Evolutionary conservation across 305 asterid species (phyloP), one percentile per base, ranked within the genome.

Genomic region (Fraxinus dipetala): DNA sequence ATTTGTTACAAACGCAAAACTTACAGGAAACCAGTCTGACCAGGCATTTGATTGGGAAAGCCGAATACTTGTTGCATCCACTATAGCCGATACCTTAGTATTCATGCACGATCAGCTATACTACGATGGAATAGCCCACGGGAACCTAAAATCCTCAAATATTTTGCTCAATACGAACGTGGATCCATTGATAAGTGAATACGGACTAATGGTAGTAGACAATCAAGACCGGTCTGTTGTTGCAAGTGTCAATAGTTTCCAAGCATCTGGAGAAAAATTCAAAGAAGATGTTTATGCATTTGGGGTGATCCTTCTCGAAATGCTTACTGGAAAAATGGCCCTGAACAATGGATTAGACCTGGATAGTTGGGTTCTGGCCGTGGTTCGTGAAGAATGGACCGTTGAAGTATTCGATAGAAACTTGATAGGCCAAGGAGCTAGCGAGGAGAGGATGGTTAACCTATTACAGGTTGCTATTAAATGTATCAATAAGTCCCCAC

Each of bases 141-240:
- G 98, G 4, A 92, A 89, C 91, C 88, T 94, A 1, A 94, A 93
- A 78, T 93, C 97, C 72, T 92, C 98, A 22, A 93, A 94, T 90
- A 88, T 94, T n/a, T 75, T 94, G 28, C 85, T 93, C 20, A 90
- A 84, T 85, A 74, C 75, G 3, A 86, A 89, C 82, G 89, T 88
- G 92, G 97, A 92, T 54, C 90, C 96, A 35, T 79, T 88, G 86
- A 83, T 94, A 20, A 87, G 93, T 26, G 98, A 94, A 48, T 94
- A 94, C 63, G 98, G 98, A 14, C 87, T 92, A 9, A 86, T 87
- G 89, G 67, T 81, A 1, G 89, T 56, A 20, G 87, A 82, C 16
- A 79, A 75, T 9, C 83, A 81, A 30, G 87, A 85, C 16, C 83
- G 40, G 0, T 77, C 83, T n/a, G 70, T 78, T 11, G 31, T 77